These are phyloP conservation scores for Globisporangium cylindrosporum DNA, from an alignment of 352 stramenopile species.

Conservation along the genomic window DNA sequence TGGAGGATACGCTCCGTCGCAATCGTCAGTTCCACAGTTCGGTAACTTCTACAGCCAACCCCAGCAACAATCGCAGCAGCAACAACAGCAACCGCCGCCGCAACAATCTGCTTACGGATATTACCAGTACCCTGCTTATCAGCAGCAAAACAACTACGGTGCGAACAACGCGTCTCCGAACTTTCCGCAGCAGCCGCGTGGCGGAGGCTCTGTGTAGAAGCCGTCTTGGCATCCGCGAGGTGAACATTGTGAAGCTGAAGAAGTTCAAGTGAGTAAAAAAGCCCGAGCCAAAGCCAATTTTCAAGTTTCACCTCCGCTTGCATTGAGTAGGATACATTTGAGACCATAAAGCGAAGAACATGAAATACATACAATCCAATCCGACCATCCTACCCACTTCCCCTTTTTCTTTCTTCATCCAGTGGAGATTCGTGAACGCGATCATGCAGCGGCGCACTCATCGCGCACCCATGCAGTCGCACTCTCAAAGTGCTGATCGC, in stretches of 20 bases:
- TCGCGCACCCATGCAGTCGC: neutral
- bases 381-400: neutral
- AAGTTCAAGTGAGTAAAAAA: neutral
- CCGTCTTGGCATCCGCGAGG: neutral
- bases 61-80: conserved; percentile 17
- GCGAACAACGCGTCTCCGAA: neutral
- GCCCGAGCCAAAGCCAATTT: neutral
- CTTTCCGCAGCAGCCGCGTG: neutral
- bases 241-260: neutral
- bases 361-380: conserved; percentile 4
- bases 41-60: conserved; percentile 42
- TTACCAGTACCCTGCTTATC: conserved; percentile 47
- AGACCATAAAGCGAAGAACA: conserved; percentile 6
- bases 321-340: neutral
- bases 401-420: neutral
- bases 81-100: conserved; percentile 19
- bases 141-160: conserved; percentile 16
- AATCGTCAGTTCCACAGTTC: conserved; percentile 31
- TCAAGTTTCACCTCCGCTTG: neutral
- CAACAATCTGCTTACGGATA: conserved; percentile 24
- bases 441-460: neutral
- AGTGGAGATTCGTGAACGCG: neutral
- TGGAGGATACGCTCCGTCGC: conserved; percentile 26
- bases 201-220: conserved; percentile 4
- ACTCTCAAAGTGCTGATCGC: neutral